These are phyloP conservation scores for Lolium rigidum DNA, from an alignment of 176 grass and related monocot species.

Conservation along the genomic window DNA sequence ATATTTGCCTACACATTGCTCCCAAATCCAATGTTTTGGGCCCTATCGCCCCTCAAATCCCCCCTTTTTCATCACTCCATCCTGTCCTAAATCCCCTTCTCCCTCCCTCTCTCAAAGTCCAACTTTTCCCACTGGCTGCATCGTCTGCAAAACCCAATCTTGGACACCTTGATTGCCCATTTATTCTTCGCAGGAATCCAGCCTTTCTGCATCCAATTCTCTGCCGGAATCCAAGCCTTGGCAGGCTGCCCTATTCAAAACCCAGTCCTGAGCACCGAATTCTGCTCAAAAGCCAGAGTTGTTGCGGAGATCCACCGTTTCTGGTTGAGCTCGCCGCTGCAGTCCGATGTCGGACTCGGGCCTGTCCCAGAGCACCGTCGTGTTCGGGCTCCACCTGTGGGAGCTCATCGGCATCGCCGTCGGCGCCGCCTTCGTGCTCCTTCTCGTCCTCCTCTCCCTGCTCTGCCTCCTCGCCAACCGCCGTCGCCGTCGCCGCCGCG, in stretches of 20 bases:
- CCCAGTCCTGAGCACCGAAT: constrained; percentile 18
- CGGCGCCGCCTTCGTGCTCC: constrained; percentile 85
- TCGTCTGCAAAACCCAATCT: constrained; percentile 44
- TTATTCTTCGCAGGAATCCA: constrained; percentile 20
- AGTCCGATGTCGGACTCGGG: constrained; percentile 77
- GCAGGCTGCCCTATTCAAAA: background rate
- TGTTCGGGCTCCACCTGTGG: constrained; percentile 86
- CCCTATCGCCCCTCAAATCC: constrained; percentile 41
- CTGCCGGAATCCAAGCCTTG: background rate
- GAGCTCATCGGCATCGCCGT: constrained; percentile 76
- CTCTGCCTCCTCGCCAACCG: constrained; percentile 67
- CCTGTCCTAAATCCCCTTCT: constrained; percentile 50
- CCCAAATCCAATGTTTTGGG: constrained; percentile 46
- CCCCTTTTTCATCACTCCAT: constrained; percentile 47
- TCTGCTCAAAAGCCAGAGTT: constrained; percentile 10
- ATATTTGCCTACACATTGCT: constrained; percentile 39
- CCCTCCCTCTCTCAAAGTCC: constrained; percentile 29
- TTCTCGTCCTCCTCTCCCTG: constrained; percentile 79
- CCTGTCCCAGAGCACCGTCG: constrained; percentile 73
- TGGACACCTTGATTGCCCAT: constrained; percentile 18
- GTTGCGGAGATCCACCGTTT: constrained; percentile 46
- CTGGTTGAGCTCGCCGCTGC: constrained; percentile 24
- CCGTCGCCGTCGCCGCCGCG: constrained; percentile 50
- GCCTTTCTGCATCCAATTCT: constrained; percentile 28
- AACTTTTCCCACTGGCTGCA: constrained; percentile 39